Base-by-base conservation (phyloP, 2,329 filamentous ascomycete genomes). In the Calonectria fujianensis region DNA sequence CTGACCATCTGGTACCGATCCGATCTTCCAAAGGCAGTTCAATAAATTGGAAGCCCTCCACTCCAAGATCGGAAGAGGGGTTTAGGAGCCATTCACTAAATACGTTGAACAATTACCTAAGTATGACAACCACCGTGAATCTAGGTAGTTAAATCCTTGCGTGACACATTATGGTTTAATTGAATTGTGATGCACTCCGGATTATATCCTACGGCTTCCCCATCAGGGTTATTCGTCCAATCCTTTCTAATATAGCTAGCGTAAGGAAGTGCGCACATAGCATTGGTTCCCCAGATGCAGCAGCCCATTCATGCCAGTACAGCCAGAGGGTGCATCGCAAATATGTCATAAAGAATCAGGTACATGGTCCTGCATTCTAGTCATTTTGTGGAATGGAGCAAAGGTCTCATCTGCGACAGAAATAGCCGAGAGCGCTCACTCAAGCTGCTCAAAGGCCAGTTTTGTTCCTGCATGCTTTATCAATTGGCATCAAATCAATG, bases 371-470 rank as follows among this genome's bases (percentile, higher is more conserved):
- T 41, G 20, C 32, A 10, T 32, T 32, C 10, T 10, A 10, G 32
- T 35, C 0, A 2, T 2, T 0, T 27, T 51, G 6, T 69, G 14
- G 1, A 70, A 67, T 4, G 73, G 72, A 0, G 73, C 70, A 1
- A 20, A 24, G 0, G 67, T 32, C 1, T 74, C 77, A 9, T 72
- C 72, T 1, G 74, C 48, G 13, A 84, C 83, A 1, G 83, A 85
- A 6, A 85, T 72, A 4, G 82, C 83, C 24, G 82, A 82, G 54
- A 85, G 74, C 31, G 83, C 84, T 4, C 83, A 81, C 50, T 86
- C 84, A 3, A 86, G 75, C 50, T 85, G 85, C 27, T 78, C 80
- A 0, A 86, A 79, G 18, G 86, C 85, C 1, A 82, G 80, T 45
- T 83, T 84, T 20, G 18, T 45, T n/a, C 20, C 18, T n/a, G 41